Percentiles rank a stretch among this genome's conserved stretches.
phyloP scores from a whole-genome alignment of 164 flowering plant genomes.

The Vitis riparia region DNA sequence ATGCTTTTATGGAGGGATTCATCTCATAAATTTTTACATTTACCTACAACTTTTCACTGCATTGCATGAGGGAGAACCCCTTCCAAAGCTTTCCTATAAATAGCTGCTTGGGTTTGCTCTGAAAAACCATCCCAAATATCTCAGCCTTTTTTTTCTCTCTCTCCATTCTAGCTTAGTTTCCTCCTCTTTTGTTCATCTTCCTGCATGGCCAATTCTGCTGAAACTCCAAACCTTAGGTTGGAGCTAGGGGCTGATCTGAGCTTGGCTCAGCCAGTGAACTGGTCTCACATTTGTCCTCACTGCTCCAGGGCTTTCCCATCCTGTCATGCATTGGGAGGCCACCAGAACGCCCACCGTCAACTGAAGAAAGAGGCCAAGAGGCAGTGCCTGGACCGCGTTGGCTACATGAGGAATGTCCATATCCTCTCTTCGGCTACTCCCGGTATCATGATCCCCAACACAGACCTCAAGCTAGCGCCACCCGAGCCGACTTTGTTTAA shows the following conservation, averaged over 20 bases:
- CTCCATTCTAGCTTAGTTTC: not conserved
- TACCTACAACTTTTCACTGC: no score
- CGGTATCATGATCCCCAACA: no score
- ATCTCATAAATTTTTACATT: no score
- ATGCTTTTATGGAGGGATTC: no score
- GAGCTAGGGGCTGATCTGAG: not conserved
- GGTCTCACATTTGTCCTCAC: not conserved
- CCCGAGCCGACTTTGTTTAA: no score
- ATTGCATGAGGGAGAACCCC: no score
- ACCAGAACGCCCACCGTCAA: constrained; percentile 23
- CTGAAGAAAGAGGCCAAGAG: not conserved
- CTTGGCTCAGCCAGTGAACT: not conserved
- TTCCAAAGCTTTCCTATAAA: no score
- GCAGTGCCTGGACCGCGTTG: not conserved
- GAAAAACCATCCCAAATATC: not conserved
- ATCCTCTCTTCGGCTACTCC: not conserved
- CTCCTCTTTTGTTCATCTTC: not conserved
- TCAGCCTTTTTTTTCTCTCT: not conserved
- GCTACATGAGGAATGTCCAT: not conserved
- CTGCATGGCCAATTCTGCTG: not conserved
- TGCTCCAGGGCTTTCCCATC: constrained; percentile 12
- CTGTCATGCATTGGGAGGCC: constrained; percentile 21
- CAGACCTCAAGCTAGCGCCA: no score
- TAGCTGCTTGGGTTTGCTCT: no score
- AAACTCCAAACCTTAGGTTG: not conserved